phyloP scores from a whole-genome alignment of 129 eudicot species.

The Artemisia tridentata region DNA sequence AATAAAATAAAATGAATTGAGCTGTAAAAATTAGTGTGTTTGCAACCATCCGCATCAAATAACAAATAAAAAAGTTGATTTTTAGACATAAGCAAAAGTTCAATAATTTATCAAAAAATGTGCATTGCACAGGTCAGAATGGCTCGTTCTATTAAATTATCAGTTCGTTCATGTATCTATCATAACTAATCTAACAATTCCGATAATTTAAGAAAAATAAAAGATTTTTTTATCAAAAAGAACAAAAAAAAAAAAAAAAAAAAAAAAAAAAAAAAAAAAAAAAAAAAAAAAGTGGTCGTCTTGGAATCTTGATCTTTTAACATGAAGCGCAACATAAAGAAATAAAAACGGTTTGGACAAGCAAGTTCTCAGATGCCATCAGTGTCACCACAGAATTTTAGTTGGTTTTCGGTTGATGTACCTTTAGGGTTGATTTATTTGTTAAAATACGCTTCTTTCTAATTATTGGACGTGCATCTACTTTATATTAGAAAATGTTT shows the following conservation, averaged over 20 bases:
- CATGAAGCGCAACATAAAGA: slow-evolving; percentile 23
- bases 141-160: too few relatives aligned
- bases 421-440: slow-evolving; percentile 12
- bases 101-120: too few relatives aligned
- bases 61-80: too few relatives aligned
- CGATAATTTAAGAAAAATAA: neutral
- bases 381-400: slow-evolving; percentile 12
- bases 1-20: too few relatives aligned
- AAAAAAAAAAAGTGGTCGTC: slow-evolving; percentile 19
- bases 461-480: neutral
- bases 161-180: too few relatives aligned
- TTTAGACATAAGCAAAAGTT: too few relatives aligned
- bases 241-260: neutral
- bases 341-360: slow-evolving; percentile 33
- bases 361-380: slow-evolving; percentile 28
- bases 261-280: slow-evolving; percentile 1
- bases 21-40: too few relatives aligned
- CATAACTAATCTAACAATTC: neutral
- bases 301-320: slow-evolving; percentile 28
- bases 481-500: too few relatives aligned
- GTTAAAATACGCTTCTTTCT: neutral
- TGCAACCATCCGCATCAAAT: too few relatives aligned
- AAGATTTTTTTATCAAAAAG: neutral
- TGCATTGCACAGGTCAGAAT: too few relatives aligned
- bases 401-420: slow-evolving; percentile 26